Conservation (phyloP, 306 rosid species). For the Crotalaria pallida region DNA sequence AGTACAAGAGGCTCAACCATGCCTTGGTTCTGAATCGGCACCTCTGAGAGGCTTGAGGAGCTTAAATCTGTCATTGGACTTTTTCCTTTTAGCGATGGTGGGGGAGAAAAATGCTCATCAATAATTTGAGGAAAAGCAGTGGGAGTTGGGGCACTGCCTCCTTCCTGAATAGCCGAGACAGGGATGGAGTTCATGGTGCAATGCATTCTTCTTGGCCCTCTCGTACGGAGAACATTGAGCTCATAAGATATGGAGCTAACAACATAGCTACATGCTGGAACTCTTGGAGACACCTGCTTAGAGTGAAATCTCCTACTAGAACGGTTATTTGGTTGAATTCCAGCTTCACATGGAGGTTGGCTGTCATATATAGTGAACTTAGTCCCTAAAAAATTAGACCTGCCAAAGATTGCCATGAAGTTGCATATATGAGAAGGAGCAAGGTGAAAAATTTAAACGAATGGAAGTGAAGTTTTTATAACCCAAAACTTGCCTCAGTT, state of each 20-base stretch:
- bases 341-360: slow-evolving; percentile 44
- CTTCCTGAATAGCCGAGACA: slow-evolving; percentile 65
- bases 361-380: slow-evolving; percentile 64
- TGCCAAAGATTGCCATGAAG: slow-evolving; percentile 35
- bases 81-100: slow-evolving; percentile 42
- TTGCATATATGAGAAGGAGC: slow-evolving; percentile 2
- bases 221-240: slow-evolving; percentile 60
- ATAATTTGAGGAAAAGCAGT: slow-evolving; percentile 34
- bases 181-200: slow-evolving; percentile 66
- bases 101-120: slow-evolving; percentile 34
- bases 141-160: slow-evolving; percentile 71
- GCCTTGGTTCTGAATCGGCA: slow-evolving; percentile 16
- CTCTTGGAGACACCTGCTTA: slow-evolving; percentile 70
- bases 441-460: not conserved
- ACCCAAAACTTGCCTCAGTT: slow-evolving; percentile 59
- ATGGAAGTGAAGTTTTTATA: not conserved
- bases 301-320: slow-evolving; percentile 54
- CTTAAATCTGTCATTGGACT: slow-evolving; percentile 24
- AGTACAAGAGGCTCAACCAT: slow-evolving; percentile 48
- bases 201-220: slow-evolving; percentile 79
- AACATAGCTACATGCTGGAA: slow-evolving; percentile 57
- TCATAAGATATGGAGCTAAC: slow-evolving; percentile 55
- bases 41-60: slow-evolving; percentile 29
- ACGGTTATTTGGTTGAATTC: slow-evolving; percentile 24
- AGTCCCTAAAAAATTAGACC: slow-evolving; percentile 82